Evolutionary conservation across 1,139 yeast genomes (phyloP).

Genomic region (Hyphopichia khmerensis): DNA sequence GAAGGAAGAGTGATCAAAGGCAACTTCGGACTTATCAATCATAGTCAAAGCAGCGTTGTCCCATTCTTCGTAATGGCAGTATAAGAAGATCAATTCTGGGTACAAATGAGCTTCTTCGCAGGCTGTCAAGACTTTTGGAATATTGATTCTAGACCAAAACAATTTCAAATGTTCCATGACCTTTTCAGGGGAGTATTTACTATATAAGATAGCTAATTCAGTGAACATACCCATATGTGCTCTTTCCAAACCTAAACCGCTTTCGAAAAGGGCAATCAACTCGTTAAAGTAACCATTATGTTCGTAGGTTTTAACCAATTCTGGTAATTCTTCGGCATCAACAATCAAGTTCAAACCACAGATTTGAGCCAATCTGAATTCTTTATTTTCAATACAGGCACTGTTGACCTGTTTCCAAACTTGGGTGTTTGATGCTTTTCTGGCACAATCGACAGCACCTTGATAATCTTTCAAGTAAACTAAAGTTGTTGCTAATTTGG

Average conservation of each 20-base stretch:
- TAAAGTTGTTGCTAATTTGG: conserved; percentile 91
- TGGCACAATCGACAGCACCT: conserved; percentile 97
- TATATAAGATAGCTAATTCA: conserved; percentile 85
- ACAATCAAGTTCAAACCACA: conserved; percentile 97
- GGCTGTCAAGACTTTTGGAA: conserved; percentile 94
- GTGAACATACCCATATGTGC: conserved; percentile 99
- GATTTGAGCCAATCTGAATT: conserved; percentile 95
- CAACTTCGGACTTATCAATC: conserved; percentile 92
- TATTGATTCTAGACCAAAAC: conserved; percentile 97
- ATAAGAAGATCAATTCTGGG: conserved; percentile 93
- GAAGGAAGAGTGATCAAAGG: conserved; percentile 91
- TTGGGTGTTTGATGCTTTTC: conserved; percentile 90
- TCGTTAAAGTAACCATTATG: conserved; percentile 89
- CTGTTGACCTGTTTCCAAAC: conserved; percentile 98
- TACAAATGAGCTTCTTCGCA: conserved; percentile 93
- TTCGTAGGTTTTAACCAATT: conserved; percentile 84
- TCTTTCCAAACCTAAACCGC: conserved; percentile 93
- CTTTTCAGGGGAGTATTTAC: conserved; percentile 86
- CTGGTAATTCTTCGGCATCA: conserved; percentile 96
- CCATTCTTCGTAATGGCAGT: conserved; percentile 99
- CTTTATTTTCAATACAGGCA: conserved; percentile 94
- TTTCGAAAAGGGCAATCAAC: conserved; percentile 87
- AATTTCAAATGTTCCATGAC: conserved; percentile 95
- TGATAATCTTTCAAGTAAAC: conserved; percentile 92
- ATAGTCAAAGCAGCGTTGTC: conserved; percentile 98